A percentile compares a stretch with the other conserved stretches of the same genome.
These are phyloP conservation scores for Thermothelomyces thermophilus DNA, from an alignment of 2,329 filamentous ascomycete species.

Conservation along the genomic window DNA sequence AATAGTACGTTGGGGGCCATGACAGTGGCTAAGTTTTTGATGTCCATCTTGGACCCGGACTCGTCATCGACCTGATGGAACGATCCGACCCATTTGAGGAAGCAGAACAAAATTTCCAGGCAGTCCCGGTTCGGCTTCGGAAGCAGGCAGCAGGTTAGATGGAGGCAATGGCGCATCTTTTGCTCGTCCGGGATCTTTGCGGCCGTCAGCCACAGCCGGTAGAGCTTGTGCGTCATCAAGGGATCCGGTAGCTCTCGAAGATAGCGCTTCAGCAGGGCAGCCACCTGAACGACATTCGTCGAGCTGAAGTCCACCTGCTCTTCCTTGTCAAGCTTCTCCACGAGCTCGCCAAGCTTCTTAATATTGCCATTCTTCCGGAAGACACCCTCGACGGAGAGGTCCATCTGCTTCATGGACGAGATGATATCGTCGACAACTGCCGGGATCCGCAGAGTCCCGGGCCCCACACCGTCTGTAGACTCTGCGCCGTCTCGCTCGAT, in stretches of 20 bases:
- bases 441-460: slow-evolving; percentile 82
- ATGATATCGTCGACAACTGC: slow-evolving; percentile 94
- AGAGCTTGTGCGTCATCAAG: slow-evolving; percentile 89
- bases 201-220: slow-evolving; percentile 81
- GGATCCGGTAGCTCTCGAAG: slow-evolving; percentile 91
- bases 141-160: slow-evolving; percentile 84
- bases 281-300: slow-evolving; percentile 88
- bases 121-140: slow-evolving; percentile 90
- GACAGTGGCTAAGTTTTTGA: slow-evolving; percentile 93
- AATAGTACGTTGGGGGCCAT: slow-evolving; percentile 94
- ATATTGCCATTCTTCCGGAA: slow-evolving; percentile 99
- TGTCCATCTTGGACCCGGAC: slow-evolving; percentile 96
- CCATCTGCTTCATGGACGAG: slow-evolving; percentile 94
- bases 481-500: slow-evolving; percentile 92
- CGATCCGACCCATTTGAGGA: slow-evolving; percentile 94
- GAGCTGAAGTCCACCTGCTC: slow-evolving; percentile 79
- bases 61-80: slow-evolving; percentile 98
- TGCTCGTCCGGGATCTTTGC: slow-evolving; percentile 81
- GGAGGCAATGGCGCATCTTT: slow-evolving; percentile 75
- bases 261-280: slow-evolving; percentile 91
- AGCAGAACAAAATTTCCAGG: slow-evolving; percentile 90
- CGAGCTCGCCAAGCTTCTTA: slow-evolving; percentile 79
- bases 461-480: slow-evolving; percentile 94
- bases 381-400: slow-evolving; percentile 95
- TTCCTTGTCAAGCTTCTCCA: slow-evolving; percentile 77